These are phyloP conservation scores for Annulohypoxylon moriforme DNA, from an alignment of 495 filamentous ascomycete species.

Conservation along the genomic window DNA sequence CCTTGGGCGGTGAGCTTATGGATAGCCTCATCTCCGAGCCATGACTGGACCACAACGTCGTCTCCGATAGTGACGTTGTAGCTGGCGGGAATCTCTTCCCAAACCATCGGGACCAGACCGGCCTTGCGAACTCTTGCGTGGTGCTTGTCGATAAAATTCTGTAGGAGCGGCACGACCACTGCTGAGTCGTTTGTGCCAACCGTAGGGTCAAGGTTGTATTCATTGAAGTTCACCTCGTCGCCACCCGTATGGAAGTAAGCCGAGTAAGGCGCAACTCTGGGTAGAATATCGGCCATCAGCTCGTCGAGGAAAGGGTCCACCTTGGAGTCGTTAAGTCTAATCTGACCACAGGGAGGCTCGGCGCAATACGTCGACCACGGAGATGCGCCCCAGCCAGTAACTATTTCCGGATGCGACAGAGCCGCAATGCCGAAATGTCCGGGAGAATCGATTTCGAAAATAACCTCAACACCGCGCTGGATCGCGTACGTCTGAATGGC, in stretches of 20 bases:
- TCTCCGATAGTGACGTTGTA: slow-evolving; percentile 77
- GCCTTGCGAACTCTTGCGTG: slow-evolving; percentile 67
- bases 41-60: slow-evolving; percentile 76
- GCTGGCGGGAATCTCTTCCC: slow-evolving; percentile 83
- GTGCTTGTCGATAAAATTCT: slow-evolving; percentile 74
- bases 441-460: slow-evolving; percentile 84
- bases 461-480: slow-evolving; percentile 74
- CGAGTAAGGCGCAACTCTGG: slow-evolving; percentile 71
- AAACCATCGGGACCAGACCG: slow-evolving; percentile 75
- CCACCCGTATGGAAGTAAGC: slow-evolving; percentile 85
- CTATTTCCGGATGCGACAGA: slow-evolving; percentile 74
- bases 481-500: slow-evolving; percentile 73
- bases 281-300: slow-evolving; percentile 77
- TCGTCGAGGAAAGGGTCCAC: slow-evolving; percentile 76
- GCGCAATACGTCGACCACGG: slow-evolving; percentile 76
- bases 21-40: slow-evolving; percentile 69
- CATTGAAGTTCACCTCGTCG: slow-evolving; percentile 81
- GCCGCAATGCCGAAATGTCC: slow-evolving; percentile 77
- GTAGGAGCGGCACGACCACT: slow-evolving; percentile 75
- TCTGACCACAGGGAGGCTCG: slow-evolving; percentile 79
- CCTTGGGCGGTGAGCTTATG: slow-evolving; percentile 67
- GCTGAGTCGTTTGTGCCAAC: slow-evolving; percentile 69
- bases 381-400: slow-evolving; percentile 74
- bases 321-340: slow-evolving; percentile 75
- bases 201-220: slow-evolving; percentile 76